Conservation (phyloP, 345 rosid genomes). For the Pseudoturritis turrita region DNA sequence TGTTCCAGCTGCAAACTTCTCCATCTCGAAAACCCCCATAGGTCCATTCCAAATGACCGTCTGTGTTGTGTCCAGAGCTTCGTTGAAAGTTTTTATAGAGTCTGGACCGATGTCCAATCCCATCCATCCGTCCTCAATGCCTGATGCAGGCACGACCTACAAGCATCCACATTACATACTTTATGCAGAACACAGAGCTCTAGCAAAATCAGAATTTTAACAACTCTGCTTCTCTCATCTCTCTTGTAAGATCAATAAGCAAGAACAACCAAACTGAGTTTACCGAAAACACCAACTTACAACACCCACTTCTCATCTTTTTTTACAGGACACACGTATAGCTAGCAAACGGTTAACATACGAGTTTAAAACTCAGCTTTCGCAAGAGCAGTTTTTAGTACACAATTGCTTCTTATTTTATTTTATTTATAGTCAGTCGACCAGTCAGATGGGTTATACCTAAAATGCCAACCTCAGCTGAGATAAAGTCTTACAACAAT, state of each 20-base stretch:
- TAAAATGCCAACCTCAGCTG: neutral
- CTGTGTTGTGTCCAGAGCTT: constrained; percentile 64
- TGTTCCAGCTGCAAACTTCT: constrained; percentile 85
- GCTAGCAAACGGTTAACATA: too few relatives aligned
- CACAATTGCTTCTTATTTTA: neutral
- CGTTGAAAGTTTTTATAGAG: constrained; percentile 58
- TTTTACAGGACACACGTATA: neutral
- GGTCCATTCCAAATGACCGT: constrained; percentile 97
- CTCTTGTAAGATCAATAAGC: constrained; percentile 1
- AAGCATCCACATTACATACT: constrained; percentile 3
- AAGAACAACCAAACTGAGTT: neutral
- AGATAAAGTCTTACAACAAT: neutral
- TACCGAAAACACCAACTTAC: neutral
- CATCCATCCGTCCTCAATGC: constrained; percentile 92
- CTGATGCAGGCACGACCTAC: constrained; percentile 72
- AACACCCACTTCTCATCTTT: neutral
- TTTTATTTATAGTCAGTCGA: neutral
- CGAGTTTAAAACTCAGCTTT: too few relatives aligned
- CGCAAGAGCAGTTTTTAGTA: neutral
- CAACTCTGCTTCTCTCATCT: neutral
- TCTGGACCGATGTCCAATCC: constrained; percentile 93
- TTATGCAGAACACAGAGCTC: neutral
- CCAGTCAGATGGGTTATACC: neutral
- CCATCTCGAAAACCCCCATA: constrained; percentile 94
- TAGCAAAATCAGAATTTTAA: neutral